Evolutionary conservation across 495 filamentous ascomycete species (phyloP), one percentile per base, ranked within the genome.

Genomic region (Hypoxylon rickii): DNA sequence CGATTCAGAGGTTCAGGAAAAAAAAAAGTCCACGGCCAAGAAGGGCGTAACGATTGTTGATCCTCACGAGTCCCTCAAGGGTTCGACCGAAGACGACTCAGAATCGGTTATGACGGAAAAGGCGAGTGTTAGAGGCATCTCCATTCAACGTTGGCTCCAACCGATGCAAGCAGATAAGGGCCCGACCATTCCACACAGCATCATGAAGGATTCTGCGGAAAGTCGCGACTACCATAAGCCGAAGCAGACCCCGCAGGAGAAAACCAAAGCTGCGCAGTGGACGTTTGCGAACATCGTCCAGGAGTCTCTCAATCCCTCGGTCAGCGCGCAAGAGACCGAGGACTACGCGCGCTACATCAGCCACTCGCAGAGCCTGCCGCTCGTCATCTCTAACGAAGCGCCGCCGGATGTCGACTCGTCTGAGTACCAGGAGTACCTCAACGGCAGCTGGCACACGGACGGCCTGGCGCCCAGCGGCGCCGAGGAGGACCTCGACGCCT

Each of bases 331-430:
- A 21, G 95, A 97, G 69, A 81, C 85, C 4, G 86, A 87, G 17
- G 94, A 97, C 64, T 97, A 97, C 71, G 75, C 86, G 22, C 83
- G 87, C n/a, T 97, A 97, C 72, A 86, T 97, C 69, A 84, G 83
- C 43, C 94, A 97, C 69, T 93, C 94, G 6, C 85, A 93, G 21
- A 91, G 86, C 51, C 81, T 98, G 2, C 91, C 94, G 0, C 82
- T 97, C 2, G 94, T 97, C 3, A 83, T 92, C 1, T 88, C 87
- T 1, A 87, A 83, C 17, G 89, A 93, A 38, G 63, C 74, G 10
- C 77, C 77, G 3, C 65, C 64, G 4, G 75, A 81, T 42, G 72
- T 79, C 47, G 75, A 87, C 53, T 66, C 56, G 7, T 71, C 82
- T 1, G 90, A 94, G 51, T 86, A 93, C 55, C 61, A 88, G 13